Base-by-base conservation (phyloP, 345 rosid genomes). In the Eutrema japonicum region DNA sequence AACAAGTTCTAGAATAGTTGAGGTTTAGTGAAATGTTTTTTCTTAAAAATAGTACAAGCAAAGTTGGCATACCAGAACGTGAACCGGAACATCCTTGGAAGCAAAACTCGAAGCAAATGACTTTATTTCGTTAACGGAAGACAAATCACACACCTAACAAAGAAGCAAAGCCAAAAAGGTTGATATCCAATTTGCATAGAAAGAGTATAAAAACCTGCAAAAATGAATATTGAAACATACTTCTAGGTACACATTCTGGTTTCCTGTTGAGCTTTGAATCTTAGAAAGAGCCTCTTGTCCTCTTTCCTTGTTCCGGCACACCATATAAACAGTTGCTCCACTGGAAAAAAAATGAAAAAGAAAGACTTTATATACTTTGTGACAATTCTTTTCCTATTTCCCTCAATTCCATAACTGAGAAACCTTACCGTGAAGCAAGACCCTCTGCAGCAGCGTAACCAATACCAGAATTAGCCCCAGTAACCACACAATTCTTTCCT, bases 381-480 rank as follows among this genome's bases (percentile, higher is more conserved):
- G 37, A 53, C 38, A 54, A 35, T 18, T 46, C 7, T 41, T 32
- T 53, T 51, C 13, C 9, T 13, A 10, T 18, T 36, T 37, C 10
- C 38, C 14, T 40, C 26, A 40, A 33, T 43, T 37, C 0, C 2
- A 33, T 35, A 46, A 63, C 4, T 42, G 18, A 36, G 65, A 46
- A 55, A 63, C 12, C 12, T 36, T 68, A 91, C 98, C 94, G 86
- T n/a, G 95, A 84, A 79, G 98, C 98, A 79, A 91, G 91, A 52
- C 89, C 95, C 84, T 94, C 91, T 16, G 96, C 93, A 16, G 96
- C 76, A 5, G 98, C 91, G 79, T 71, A 94, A 67, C 98, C 98
- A 73, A 91, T 83, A 64, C 96, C 98, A 22, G 98, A 85, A 76
- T 91, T 94, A 4, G 95, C 98, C 65, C 98, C 97, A 2, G 98